These are phyloP conservation scores for Lepidium didymum DNA, from an alignment of 345 rosid species.

Conservation along the genomic window DNA sequence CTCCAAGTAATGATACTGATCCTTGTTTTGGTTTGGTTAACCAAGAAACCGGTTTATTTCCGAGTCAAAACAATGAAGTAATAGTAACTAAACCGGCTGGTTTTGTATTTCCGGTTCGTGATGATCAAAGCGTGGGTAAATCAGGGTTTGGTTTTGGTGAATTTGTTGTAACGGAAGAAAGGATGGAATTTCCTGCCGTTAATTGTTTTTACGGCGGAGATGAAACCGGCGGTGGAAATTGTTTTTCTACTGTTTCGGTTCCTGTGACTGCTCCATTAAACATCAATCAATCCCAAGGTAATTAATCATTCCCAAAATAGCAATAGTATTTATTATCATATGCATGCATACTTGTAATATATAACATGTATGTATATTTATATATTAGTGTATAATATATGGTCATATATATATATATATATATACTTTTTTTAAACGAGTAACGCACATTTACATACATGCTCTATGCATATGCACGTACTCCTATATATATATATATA, in stretches of 20 bases:
- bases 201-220: slow-evolving; percentile 6
- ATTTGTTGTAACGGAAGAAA: slow-evolving; percentile 1
- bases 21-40: slow-evolving; percentile 34
- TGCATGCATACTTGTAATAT: no score
- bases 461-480: no score
- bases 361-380: neutral
- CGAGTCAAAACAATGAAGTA: slow-evolving; percentile 34
- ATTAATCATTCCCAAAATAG: neutral
- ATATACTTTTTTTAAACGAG: no score
- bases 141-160: slow-evolving; percentile 16
- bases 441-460: no score
- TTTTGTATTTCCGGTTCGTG: slow-evolving; percentile 35
- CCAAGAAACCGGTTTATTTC: slow-evolving; percentile 36
- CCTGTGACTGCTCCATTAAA: slow-evolving; percentile 36
- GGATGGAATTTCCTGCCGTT: neutral
- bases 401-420: no score
- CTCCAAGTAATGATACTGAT: neutral
- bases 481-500: no score
- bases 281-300: slow-evolving; percentile 41
- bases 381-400: no score
- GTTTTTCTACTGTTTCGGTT: slow-evolving; percentile 5
- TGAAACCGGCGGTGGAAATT: neutral
- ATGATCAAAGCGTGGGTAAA: neutral
- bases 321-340: neutral
- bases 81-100: slow-evolving; percentile 34